Percentiles rank a stretch among this genome's conserved stretches.
Conservation (phyloP, 306 rosid genomes). For the Nissolia schottii region DNA sequence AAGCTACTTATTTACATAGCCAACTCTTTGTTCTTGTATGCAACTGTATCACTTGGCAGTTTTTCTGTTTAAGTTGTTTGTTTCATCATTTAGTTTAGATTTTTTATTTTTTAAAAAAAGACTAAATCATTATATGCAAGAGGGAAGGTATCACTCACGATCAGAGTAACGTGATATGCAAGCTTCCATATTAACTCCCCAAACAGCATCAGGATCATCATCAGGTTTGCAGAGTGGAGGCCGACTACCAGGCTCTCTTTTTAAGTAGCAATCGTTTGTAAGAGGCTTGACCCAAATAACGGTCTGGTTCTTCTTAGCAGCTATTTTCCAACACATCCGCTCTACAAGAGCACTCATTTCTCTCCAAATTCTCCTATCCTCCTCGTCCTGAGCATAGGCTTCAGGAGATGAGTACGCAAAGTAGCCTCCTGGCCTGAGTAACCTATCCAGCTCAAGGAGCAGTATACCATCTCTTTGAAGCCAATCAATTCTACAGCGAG, state of each 20-base stretch:
- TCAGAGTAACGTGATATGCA: constrained; percentile 76
- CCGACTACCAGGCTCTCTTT: constrained; percentile 56
- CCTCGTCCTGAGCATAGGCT: constrained; percentile 98
- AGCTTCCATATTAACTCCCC: constrained; percentile 83
- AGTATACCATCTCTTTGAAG: constrained; percentile 90
- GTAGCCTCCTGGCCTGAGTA: constrained; percentile 91
- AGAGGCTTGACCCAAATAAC: constrained; percentile 94
- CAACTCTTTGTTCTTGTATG: not conserved
- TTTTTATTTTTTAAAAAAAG: not conserved
- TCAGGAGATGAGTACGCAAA: constrained; percentile 93
- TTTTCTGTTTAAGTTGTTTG: not conserved
- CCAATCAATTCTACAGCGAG: constrained; percentile 96
- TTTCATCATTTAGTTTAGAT: not conserved
- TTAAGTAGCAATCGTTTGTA: constrained; percentile 78
- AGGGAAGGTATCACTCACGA: constrained; percentile 49
- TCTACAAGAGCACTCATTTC: constrained; percentile 77
- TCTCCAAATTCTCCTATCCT: constrained; percentile 79
- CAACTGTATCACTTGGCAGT: not conserved
- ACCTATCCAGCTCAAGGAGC: constrained; percentile 91
- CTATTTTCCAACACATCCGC: constrained; percentile 87
- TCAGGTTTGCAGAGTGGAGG: constrained; percentile 82
- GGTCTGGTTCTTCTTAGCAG: constrained; percentile 81
- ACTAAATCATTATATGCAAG: constrained; percentile 8
- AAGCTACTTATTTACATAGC: not conserved
- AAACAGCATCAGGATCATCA: constrained; percentile 80